Evolutionary conservation across 352 stramenopile species (phyloP), one percentile per base, ranked within the genome.

Genomic region (Phytophthora nicotianae): DNA sequence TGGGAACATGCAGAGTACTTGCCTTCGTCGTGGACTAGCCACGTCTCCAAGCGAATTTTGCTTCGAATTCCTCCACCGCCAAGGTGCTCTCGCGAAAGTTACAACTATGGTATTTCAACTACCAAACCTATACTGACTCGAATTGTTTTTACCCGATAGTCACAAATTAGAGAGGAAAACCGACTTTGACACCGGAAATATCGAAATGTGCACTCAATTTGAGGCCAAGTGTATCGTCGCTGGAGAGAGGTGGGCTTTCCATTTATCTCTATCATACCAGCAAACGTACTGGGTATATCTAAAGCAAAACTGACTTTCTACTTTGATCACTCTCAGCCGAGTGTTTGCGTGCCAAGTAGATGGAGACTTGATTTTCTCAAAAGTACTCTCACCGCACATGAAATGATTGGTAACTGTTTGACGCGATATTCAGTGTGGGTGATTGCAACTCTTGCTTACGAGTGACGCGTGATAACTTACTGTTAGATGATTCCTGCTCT

Each of bases 11-110:
- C 66, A 10, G 82, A 91, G 52, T 85, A 68, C 40, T 62, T 91
- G 60, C 83, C 80, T 19, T 79, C 79, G 21, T 87, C 77, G 7
- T 91, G 83, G 83, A 81, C 69, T 11, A 79, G 58, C 10, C 81
- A 90, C 64, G 83, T 91, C 10, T 74, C 69, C 16, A 90, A 86
- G 58, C 62, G 81, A n/a, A 85, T 91, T 27, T 48, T 86, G 41
- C 59, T 91, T 24, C 79, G 76, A 29, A 53, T 50, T 38, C 50
- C 24, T 6, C 17, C 13, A 38, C 40, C 23, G 16, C 17, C 14
- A 42, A 20, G 17, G 2, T 27, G 24, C 17, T 16, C 33, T 46
- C 1, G 35, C 37, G 27, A 63, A 54, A 65, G 55, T 46, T 72
- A 62, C 41, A 32, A 9, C 24, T 10, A 58, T 0, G 17, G 46